Base-by-base conservation (phyloP, 305 asterid genomes). In the Fraxinus platypoda region DNA sequence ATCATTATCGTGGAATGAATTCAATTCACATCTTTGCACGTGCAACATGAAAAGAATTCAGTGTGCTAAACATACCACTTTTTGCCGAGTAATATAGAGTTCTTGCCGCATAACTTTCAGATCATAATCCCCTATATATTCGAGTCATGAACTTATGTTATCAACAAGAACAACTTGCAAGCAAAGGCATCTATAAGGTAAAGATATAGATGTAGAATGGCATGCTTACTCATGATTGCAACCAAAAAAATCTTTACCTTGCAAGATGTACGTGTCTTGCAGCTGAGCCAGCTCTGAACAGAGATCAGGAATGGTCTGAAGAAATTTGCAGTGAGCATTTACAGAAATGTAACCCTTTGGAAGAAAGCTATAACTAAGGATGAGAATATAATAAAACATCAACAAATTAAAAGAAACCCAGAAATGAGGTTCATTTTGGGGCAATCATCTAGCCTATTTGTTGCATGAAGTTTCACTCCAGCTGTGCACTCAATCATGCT, bases 51-150 rank as follows among this genome's bases (percentile, higher is more conserved):
- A 77, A 64, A 76, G 78, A 13, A 74, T 82, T 70, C 82, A 64
- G 13, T 15, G 30, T 72, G 75, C 79, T 81, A 87, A 80, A 72
- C 97, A 62, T 93, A 96, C 99, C 94, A 41, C 84, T 84, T 94
- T 96, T 87, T 96, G 99, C 74, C 93, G 92, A 90, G 89, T 91
- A 75, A 96, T 94, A 86, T 94, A 96, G 84, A 91, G 91, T 88
- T 96, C 99, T 85, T 96, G 99, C 66, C 99, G 98, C 98, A 93
- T 96, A 90, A 96, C 99, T 89, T 96, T 96, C 76, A 96, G 91
- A 93, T 96, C 99, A 70, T 96, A 96, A 82, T 96, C 99, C 87
- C 98, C 99, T 96, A 81, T 70, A 87, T 52, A 82, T 3, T 79
- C 23, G 64, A 80, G 54, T 17, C 80, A 84, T 74, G 57, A 86